Evolutionary conservation across 2,329 filamentous ascomycete genomes (phyloP).

Genomic region (Xylariaceae sp.): DNA sequence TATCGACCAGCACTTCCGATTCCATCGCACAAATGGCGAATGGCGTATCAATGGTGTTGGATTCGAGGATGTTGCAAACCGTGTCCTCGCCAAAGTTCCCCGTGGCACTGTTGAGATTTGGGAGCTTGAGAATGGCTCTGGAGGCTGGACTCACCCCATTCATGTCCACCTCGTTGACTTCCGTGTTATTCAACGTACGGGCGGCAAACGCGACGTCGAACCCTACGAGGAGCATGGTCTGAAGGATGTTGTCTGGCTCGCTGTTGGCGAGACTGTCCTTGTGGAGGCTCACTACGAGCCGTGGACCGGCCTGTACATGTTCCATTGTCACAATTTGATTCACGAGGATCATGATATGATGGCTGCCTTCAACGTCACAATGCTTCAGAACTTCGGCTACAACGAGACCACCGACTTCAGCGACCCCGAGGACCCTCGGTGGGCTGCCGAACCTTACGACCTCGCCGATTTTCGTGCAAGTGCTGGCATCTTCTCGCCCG

Average conservation of each 20-base stretch:
- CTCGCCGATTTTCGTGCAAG: slow-evolving; percentile 21
- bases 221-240: slow-evolving; percentile 52
- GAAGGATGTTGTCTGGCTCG: slow-evolving; percentile 57
- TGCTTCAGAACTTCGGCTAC: slow-evolving; percentile 36
- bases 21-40: slow-evolving; percentile 39
- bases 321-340: slow-evolving; percentile 45
- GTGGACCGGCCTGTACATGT: slow-evolving; percentile 50
- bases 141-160: slow-evolving; percentile 49
- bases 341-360: slow-evolving; percentile 46
- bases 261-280: slow-evolving; percentile 44
- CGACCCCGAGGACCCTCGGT: slow-evolving; percentile 36
- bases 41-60: slow-evolving; percentile 51
- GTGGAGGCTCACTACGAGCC: slow-evolving; percentile 50
- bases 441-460: slow-evolving; percentile 30
- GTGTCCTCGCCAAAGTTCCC: slow-evolving; percentile 45
- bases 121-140: slow-evolving; percentile 47
- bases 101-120: slow-evolving; percentile 46
- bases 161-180: slow-evolving; percentile 60
- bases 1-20: slow-evolving; percentile 43
- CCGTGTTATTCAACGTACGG: slow-evolving; percentile 46
- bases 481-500: slow-evolving; percentile 23
- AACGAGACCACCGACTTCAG: slow-evolving; percentile 32
- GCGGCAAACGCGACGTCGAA: slow-evolving; percentile 39
- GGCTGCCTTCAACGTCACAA: slow-evolving; percentile 42
- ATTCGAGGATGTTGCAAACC: slow-evolving; percentile 43